Percentiles rank a stretch among this genome's conserved stretches.
Evolutionary conservation across 768 basidiomycete species (phyloP).

Genomic region (Boletus bicolor): DNA sequence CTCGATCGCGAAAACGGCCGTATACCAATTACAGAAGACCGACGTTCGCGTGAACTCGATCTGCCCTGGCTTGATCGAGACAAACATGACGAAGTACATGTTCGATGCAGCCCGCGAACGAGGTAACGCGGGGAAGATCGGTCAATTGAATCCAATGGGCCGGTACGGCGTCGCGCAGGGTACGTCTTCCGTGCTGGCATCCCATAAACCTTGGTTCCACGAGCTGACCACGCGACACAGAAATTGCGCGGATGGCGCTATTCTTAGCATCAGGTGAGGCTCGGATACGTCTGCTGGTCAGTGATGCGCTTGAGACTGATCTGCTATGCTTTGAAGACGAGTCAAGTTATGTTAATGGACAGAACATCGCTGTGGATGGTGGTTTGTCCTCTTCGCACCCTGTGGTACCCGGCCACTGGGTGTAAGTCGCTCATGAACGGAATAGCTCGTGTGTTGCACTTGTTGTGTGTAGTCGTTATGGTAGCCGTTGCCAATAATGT

Average conservation of each 20-base stretch:
- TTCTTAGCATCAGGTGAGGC: constrained; percentile 83
- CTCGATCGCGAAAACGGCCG: constrained; percentile 79
- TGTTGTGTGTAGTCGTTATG: background rate
- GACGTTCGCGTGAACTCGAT: constrained; percentile 88
- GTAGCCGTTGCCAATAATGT: background rate
- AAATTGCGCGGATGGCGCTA: constrained; percentile 81
- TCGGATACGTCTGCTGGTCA: background rate
- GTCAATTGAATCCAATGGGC: constrained; percentile 75
- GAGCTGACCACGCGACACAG: constrained; percentile 36
- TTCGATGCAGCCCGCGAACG: constrained; percentile 76
- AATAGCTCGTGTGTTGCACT: background rate
- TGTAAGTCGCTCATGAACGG: constrained; percentile 31
- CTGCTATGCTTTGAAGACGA: constrained; percentile 51
- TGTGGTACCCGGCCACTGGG: constrained; percentile 71
- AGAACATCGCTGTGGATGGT: constrained; percentile 83
- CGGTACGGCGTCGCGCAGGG: constrained; percentile 82
- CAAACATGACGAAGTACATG: constrained; percentile 79
- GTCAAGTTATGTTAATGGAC: constrained; percentile 90
- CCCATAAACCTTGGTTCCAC: constrained; percentile 13
- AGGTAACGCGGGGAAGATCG: constrained; percentile 74
- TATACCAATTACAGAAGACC: constrained; percentile 74
- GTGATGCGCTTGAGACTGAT: constrained; percentile 7
- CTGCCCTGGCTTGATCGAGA: constrained; percentile 92
- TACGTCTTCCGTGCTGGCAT: constrained; percentile 26
- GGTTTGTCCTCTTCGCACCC: constrained; percentile 79